Base-by-base conservation (phyloP, 305 asterid genomes). In the Fraxinus angustifolia region DNA sequence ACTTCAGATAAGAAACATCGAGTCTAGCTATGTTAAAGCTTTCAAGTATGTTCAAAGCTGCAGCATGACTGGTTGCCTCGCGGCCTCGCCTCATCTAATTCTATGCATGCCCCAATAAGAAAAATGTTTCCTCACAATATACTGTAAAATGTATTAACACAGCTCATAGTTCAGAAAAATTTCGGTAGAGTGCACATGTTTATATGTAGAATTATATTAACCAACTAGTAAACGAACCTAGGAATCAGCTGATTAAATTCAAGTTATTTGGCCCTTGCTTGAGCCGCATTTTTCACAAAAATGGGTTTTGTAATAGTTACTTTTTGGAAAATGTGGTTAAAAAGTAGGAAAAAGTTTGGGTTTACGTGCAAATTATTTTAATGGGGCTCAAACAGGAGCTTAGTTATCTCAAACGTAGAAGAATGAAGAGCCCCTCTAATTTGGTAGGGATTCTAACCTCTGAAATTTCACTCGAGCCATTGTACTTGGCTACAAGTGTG, bases 401-500 rank as follows among this genome's bases (percentile, higher is more conserved):
- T 34, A 60, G 17, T 73, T 56, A 76, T 56, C 36, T 45, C 42
- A 77, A 76, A 40, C 73, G 31, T 74, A 36, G 23, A 38, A 17
- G 48, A 83, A 34, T 45, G 23, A 38, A 17, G 48, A 82, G 36
- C 62, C 65, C 35, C 26, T 56, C 73, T 40, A 60, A 75, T 33
- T n/a, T 77, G 1, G 11, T 48, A 75, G 79, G 33, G 34, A 70
- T 21, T 82, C 88, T 73, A 80, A 93, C 99, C 97, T 96, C 95
- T 45, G 94, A 82, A 71, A 87, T 84, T 85, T 92, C 96, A 68
- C 73, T 84, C 40, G 97, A 88, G 85, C 99, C 99, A 35, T 90
- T 94, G 91, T 92, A 96, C 85, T 90, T 92, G n/a, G 99, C 98
- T 58, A 96, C 99, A 76, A 96, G 96, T 53, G 93, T 90, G 80